These are phyloP conservation scores for Apophysomyces trapeziformis DNA, from an alignment of 371 early-diverging fungal species.

Conservation along the genomic window DNA sequence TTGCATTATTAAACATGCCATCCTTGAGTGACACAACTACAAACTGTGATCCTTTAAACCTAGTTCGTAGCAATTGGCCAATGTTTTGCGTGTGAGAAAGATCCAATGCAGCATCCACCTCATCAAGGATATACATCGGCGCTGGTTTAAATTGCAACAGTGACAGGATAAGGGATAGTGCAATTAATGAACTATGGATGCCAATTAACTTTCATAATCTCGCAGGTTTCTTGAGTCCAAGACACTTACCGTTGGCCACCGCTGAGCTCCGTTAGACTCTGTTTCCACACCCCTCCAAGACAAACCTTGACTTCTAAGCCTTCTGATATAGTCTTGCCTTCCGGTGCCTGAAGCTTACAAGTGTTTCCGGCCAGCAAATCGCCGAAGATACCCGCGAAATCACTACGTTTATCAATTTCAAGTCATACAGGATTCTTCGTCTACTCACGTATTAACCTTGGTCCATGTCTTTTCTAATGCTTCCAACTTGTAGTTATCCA, in stretches of 20 bases:
- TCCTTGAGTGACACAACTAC: constrained; percentile 99
- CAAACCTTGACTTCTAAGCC: constrained; percentile 96
- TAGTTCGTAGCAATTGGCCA: constrained; percentile 93
- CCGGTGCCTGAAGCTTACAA: constrained; percentile 85
- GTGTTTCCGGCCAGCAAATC: constrained; percentile 93
- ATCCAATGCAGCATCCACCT: constrained; percentile 99
- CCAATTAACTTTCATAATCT: constrained; percentile 1
- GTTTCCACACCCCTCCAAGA: constrained; percentile 98
- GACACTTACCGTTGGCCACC: constrained; percentile 95
- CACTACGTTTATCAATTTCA: constrained; percentile 38
- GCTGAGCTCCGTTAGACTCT: constrained; percentile 95
- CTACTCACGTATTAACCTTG: constrained; percentile 82
- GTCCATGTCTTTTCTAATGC: constrained; percentile 89
- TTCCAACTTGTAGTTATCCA: constrained; percentile 92
- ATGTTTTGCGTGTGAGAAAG: constrained; percentile 99
- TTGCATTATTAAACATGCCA: constrained; percentile 99
- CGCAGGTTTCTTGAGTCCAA: neutral
- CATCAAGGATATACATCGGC: constrained; percentile 99
- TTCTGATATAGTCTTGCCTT: constrained; percentile 79
- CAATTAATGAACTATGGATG: constrained; percentile 81
- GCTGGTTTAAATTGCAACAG: constrained; percentile 99
- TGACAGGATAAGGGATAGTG: constrained; percentile 96
- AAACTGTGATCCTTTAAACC: constrained; percentile 99
- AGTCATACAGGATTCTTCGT: neutral
- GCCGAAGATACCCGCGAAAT: constrained; percentile 96